Evolutionary conservation across 2,329 filamentous ascomycete genomes (phyloP).

Genomic region (Penicillium glabrum): DNA sequence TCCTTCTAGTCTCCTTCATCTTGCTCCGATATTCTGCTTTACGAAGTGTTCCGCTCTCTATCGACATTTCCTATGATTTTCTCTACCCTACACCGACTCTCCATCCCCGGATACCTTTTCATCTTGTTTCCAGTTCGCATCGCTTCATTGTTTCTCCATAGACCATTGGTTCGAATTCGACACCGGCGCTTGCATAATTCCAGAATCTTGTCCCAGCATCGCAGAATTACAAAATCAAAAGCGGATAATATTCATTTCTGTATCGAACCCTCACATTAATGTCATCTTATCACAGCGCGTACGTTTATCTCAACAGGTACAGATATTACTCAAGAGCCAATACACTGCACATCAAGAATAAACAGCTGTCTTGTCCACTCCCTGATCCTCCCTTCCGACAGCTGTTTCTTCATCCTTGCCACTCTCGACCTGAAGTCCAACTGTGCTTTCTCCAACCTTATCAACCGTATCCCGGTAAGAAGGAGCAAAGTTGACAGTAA

Average conservation of each 20-base stretch:
- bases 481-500: slow-evolving; percentile 66
- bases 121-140: not conserved
- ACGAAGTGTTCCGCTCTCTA: not conserved
- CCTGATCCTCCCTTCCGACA: slow-evolving; percentile 15
- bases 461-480: slow-evolving; percentile 65
- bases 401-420: slow-evolving; percentile 28
- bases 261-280: not conserved
- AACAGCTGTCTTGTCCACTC: not conserved
- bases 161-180: slow-evolving; percentile 5
- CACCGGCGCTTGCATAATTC: slow-evolving; percentile 1
- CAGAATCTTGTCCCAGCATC: not conserved
- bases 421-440: slow-evolving; percentile 38
- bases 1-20: not conserved
- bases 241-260: not conserved
- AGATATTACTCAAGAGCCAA: not conserved
- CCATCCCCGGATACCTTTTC: not conserved
- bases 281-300: not conserved
- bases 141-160: not conserved
- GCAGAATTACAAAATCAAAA: not conserved
- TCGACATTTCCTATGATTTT: slow-evolving; percentile 9
- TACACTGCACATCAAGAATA: not conserved
- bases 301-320: not conserved
- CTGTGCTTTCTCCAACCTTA: slow-evolving; percentile 47
- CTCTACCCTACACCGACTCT: not conserved
- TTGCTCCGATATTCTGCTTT: not conserved